A percentile compares a stretch with the other conserved stretches of the same genome.
Evolutionary conservation across 495 filamentous ascomycete genomes (phyloP).

Genomic region (Aspergillus saccharolyticus): DNA sequence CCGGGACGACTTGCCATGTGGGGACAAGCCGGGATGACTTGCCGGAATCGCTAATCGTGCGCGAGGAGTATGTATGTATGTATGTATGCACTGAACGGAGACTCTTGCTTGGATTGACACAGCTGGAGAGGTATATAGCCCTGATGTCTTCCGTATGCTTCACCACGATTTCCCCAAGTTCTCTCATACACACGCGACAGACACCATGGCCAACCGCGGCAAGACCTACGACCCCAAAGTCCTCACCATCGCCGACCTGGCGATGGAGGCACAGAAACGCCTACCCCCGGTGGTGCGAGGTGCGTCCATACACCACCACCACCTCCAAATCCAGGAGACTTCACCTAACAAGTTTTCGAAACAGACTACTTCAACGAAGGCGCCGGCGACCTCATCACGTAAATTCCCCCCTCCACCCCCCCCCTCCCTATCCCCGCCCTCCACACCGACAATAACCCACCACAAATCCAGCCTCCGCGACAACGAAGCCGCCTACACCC

Average conservation of each 20-base stretch:
- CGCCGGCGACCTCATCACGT: not conserved
- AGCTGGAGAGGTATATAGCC: not conserved
- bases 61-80: no score
- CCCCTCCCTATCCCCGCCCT: not conserved
- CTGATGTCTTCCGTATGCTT: not conserved
- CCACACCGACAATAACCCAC: conserved; percentile 16
- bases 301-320: not conserved
- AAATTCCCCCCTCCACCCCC: no score
- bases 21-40: not conserved
- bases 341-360: not conserved
- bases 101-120: no score
- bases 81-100: no score
- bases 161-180: not conserved
- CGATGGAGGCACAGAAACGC: not conserved
- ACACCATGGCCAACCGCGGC: not conserved
- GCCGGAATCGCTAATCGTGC: not conserved
- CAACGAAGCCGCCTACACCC: conserved; percentile 38
- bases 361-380: conserved; percentile 1
- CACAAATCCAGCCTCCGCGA: conserved; percentile 33
- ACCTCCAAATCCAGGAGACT: not conserved
- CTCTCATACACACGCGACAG: not conserved
- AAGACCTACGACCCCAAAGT: not conserved
- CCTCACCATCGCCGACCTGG: not conserved
- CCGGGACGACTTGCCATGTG: not conserved
- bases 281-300: not conserved